Percentiles rank a stretch among this genome's conserved stretches.
phyloP scores from a whole-genome alignment of 2,329 filamentous ascomycete species.

The Arachnomyces sp. region DNA sequence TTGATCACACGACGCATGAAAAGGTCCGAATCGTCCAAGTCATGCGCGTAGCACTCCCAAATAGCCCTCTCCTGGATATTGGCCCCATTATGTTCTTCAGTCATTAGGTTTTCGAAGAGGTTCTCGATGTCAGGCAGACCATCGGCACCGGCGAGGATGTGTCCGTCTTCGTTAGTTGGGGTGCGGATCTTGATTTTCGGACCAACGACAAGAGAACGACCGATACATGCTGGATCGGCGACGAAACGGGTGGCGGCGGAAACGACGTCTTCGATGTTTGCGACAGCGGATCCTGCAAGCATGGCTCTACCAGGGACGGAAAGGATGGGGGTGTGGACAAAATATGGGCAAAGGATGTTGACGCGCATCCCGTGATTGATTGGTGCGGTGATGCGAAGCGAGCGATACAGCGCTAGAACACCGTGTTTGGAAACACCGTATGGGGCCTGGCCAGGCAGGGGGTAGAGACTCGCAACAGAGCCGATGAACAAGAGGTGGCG shows the following conservation, averaged over 20 bases:
- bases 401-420: slow-evolving; percentile 57
- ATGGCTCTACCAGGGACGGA: slow-evolving; percentile 40
- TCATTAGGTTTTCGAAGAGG: slow-evolving; percentile 5
- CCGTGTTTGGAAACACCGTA: slow-evolving; percentile 61
- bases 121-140: slow-evolving; percentile 14
- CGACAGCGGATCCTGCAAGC: slow-evolving; percentile 51
- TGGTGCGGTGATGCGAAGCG: slow-evolving; percentile 44
- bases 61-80: slow-evolving; percentile 36
- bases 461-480: slow-evolving; percentile 49
- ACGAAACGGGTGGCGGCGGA: slow-evolving; percentile 57
- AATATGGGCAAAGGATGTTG: slow-evolving; percentile 63
- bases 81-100: slow-evolving; percentile 11
- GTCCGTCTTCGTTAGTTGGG: slow-evolving; percentile 20
- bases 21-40: slow-evolving; percentile 50
- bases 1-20: slow-evolving; percentile 49
- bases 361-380: slow-evolving; percentile 49
- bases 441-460: slow-evolving; percentile 38
- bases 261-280: slow-evolving; percentile 52
- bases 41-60: slow-evolving; percentile 57
- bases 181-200: slow-evolving; percentile 44
- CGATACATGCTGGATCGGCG: slow-evolving; percentile 50
- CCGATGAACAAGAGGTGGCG: slow-evolving; percentile 57
- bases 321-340: slow-evolving; percentile 56
- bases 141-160: slow-evolving; percentile 10
- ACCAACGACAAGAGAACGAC: slow-evolving; percentile 51